These are phyloP conservation scores for Aureobasidium sp. DNA, from an alignment of 2,329 filamentous ascomycete species.

Conservation along the genomic window DNA sequence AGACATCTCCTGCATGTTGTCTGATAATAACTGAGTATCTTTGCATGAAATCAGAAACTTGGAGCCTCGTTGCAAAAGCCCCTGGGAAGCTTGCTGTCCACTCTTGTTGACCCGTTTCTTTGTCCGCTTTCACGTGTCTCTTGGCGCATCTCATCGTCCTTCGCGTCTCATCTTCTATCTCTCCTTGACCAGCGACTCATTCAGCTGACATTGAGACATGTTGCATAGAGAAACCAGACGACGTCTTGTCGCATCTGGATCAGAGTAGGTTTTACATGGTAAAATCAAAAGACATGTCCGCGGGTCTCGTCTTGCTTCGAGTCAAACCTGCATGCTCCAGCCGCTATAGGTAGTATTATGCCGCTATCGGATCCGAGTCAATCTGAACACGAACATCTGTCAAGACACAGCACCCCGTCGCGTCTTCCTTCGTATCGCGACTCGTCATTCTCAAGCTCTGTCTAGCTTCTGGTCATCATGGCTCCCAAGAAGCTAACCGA, in stretches of 20 bases:
- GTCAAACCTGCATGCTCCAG: slow-evolving; percentile 2
- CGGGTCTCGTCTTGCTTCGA: not conserved
- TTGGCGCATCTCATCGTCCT: slow-evolving; percentile 8
- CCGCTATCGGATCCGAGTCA: slow-evolving; percentile 16
- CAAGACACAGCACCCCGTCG: not conserved
- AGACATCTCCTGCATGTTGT: slow-evolving; percentile 13
- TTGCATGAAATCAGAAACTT: slow-evolving; percentile 4
- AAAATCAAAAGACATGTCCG: not conserved
- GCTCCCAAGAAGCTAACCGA: slow-evolving; percentile 16
- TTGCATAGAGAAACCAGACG: not conserved
- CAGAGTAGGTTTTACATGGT: not conserved
- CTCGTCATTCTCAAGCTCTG: not conserved
- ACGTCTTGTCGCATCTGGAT: not conserved
- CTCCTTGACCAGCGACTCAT: not conserved
- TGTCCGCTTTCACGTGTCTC: not conserved
- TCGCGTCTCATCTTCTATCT: not conserved
- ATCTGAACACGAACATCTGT: not conserved
- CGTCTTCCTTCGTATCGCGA: not conserved
- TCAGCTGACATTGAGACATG: not conserved
- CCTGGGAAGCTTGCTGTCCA: slow-evolving; percentile 19
- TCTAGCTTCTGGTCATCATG: not conserved
- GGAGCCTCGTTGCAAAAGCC: not conserved
- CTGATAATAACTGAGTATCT: slow-evolving; percentile 7
- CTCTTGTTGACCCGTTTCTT: not conserved
- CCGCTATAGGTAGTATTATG: not conserved